Evolutionary conservation across 331 rosid species (phyloP).

Genomic region (Stylosanthes scabra): DNA sequence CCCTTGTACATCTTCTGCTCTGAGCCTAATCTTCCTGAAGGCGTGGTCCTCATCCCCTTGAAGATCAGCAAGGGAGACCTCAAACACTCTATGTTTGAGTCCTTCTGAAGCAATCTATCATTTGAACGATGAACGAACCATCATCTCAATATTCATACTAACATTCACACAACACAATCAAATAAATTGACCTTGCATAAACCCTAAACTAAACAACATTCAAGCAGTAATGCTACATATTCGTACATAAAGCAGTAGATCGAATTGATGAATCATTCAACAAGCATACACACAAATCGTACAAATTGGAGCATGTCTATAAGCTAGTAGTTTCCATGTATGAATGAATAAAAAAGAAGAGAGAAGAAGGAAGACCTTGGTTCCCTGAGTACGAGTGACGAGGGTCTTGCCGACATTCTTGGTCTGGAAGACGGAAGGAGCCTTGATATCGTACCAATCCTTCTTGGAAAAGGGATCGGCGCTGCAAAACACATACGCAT

Average conservation of each 20-base stretch:
- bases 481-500: constrained; percentile 37
- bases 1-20: constrained; percentile 94
- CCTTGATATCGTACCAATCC: constrained; percentile 95
- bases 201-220: not conserved
- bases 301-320: not conserved
- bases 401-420: constrained; percentile 85
- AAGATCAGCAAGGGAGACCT: constrained; percentile 88
- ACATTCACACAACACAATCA: not conserved
- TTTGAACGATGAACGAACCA: not conserved
- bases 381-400: constrained; percentile 88
- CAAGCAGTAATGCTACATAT: not conserved
- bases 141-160: not conserved
- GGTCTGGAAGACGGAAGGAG: constrained; percentile 71
- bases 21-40: constrained; percentile 83
- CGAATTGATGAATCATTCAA: not conserved
- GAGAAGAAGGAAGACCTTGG: constrained; percentile 54
- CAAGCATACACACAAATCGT: not conserved
- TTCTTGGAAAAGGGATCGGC: constrained; percentile 93
- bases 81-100: constrained; percentile 90
- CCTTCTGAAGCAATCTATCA: constrained; percentile 92
- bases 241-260: not conserved
- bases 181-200: not conserved
- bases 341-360: too few relatives aligned
- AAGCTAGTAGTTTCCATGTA: not conserved
- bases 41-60: constrained; percentile 91